Conservation (phyloP, 2,329 filamentous ascomycete species). For the Calcarisporium arbuscula region DNA sequence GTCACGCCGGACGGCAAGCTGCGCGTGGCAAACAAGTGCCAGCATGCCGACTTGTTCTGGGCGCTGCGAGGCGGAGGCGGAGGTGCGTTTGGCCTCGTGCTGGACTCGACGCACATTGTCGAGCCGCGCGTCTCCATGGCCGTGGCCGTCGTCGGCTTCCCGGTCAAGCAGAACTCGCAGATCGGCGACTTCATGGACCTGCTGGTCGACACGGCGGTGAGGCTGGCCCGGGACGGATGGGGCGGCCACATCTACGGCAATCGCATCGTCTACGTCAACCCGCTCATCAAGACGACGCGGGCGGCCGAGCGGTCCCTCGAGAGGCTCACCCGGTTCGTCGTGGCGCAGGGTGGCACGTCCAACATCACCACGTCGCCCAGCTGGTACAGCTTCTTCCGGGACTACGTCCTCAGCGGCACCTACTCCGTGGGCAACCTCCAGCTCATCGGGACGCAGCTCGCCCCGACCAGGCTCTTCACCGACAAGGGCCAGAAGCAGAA, state of each 20-base stretch:
- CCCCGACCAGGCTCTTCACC: no score
- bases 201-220: no score
- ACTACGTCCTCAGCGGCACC: no score
- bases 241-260: slow-evolving; percentile 8
- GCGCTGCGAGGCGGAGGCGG: slow-evolving; percentile 43
- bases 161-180: no score
- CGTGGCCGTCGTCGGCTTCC: no score
- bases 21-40: slow-evolving; percentile 31
- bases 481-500: no score
- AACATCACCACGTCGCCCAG: slow-evolving; percentile 1
- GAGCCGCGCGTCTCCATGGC: no score
- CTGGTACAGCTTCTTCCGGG: slow-evolving; percentile 8
- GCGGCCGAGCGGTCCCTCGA: neutral
- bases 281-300: neutral
- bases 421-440: no score
- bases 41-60: slow-evolving; percentile 47
- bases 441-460: slow-evolving; percentile 2
- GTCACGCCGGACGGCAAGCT: slow-evolving; percentile 35
- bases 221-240: slow-evolving; percentile 8
- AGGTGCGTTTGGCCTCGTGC: slow-evolving; percentile 44
- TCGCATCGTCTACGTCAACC: slow-evolving; percentile 3
- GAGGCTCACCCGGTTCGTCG: neutral
- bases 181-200: no score
- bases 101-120: no score
- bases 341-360: neutral